These are phyloP conservation scores for Zygosaccharomyces bisporus DNA, from an alignment of 805 yeast species.

Conservation along the genomic window DNA sequence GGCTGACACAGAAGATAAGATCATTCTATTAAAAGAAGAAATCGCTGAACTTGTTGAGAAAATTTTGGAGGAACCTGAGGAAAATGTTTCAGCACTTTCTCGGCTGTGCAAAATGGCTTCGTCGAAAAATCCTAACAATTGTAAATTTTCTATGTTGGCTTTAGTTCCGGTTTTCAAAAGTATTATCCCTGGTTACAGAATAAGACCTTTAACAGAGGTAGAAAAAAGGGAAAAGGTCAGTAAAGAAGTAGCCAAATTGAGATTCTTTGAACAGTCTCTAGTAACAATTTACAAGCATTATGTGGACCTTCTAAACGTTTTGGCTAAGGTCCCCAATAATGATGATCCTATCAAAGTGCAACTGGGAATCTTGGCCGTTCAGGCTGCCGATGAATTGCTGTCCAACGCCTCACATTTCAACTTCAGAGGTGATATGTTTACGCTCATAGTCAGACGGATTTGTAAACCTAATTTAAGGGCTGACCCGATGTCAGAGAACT, in stretches of 20 bases:
- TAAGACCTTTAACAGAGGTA: constrained; percentile 73
- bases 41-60: constrained; percentile 77
- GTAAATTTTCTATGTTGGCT: constrained; percentile 71
- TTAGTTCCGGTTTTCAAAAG: constrained; percentile 80
- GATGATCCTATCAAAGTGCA: constrained; percentile 31
- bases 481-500: constrained; percentile 49
- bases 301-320: constrained; percentile 49
- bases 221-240: constrained; percentile 81
- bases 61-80: constrained; percentile 86
- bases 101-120: constrained; percentile 67
- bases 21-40: constrained; percentile 68
- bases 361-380: constrained; percentile 56
- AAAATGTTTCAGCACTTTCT: constrained; percentile 59
- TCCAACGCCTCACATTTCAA: constrained; percentile 74
- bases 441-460: constrained; percentile 62
- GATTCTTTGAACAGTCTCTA: constrained; percentile 77
- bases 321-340: constrained; percentile 39
- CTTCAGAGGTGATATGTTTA: constrained; percentile 68
- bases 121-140: constrained; percentile 60
- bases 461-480: constrained; percentile 50
- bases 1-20: constrained; percentile 50
- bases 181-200: constrained; percentile 82
- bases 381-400: constrained; percentile 76
- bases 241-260: constrained; percentile 71
- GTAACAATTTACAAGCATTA: constrained; percentile 66